Conservation (phyloP, 176 grass and related monocot genomes). For the Ananas comosus region DNA sequence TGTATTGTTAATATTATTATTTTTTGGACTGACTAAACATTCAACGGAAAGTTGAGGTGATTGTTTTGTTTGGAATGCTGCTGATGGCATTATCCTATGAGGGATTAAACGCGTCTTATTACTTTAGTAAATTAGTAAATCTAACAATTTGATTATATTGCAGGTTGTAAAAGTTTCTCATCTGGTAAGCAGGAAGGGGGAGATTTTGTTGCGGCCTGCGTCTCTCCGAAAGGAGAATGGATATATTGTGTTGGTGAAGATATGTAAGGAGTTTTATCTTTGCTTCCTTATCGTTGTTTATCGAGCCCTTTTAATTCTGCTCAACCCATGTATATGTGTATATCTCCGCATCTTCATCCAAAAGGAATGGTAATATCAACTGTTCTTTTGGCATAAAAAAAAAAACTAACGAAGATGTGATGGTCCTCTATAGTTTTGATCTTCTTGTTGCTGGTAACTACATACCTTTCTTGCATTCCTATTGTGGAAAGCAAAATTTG, state of each 20-base stretch:
- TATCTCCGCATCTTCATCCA: too few species aligned
- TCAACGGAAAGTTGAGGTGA: too few species aligned
- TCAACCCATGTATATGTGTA: not conserved
- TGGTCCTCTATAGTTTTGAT: too few species aligned
- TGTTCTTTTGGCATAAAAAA: too few species aligned
- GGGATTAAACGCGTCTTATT: not conserved
- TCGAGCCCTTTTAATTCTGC: not conserved
- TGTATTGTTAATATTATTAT: not conserved
- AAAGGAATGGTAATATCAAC: too few species aligned
- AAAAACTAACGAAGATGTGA: too few species aligned
- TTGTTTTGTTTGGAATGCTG: too few species aligned
- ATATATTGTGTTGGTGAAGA: slow-evolving; percentile 99
- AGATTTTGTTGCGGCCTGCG: slow-evolving; percentile 83
- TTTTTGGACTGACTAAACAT: too few species aligned
- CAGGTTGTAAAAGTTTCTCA: slow-evolving; percentile 93
- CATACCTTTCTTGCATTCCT: too few species aligned
- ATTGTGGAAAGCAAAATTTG: too few species aligned
- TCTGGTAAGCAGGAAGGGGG: slow-evolving; percentile 91
- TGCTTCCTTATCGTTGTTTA: slow-evolving; percentile 2
- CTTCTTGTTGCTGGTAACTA: too few species aligned
- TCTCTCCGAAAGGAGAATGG: slow-evolving; percentile 99
- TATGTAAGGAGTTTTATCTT: slow-evolving; percentile 51
- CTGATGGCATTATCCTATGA: too few species aligned
- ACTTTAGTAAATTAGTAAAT: not conserved
- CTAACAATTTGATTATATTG: slow-evolving; percentile 14